A percentile compares a stretch with the other conserved stretches of the same genome.
phyloP scores from a whole-genome alignment of 75 land plant species.

The Sequoiadendron giganteum region DNA sequence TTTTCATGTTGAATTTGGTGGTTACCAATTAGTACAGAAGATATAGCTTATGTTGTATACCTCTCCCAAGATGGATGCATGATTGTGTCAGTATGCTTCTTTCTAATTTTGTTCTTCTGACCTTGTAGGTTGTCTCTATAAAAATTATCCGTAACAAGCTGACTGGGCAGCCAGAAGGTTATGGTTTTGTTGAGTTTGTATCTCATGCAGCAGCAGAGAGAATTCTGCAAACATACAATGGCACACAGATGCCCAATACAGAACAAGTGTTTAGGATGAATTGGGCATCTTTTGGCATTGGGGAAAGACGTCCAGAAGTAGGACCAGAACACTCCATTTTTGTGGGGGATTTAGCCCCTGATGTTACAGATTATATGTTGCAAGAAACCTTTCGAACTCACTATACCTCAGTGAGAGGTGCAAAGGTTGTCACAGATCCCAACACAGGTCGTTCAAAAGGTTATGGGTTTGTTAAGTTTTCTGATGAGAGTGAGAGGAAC shows the following conservation, averaged over 20 bases:
- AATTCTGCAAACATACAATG: slow-evolving; percentile 78
- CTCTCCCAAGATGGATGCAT: neutral
- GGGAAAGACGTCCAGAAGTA: slow-evolving; percentile 72
- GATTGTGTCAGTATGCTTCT: neutral
- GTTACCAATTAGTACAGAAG: neutral
- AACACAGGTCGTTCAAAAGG: slow-evolving; percentile 87
- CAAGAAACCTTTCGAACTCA: slow-evolving; percentile 86
- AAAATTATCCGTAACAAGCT: slow-evolving; percentile 90
- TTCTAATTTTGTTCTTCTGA: neutral
- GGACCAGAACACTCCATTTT: slow-evolving; percentile 88
- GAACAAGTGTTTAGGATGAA: slow-evolving; percentile 83
- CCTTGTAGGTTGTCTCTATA: slow-evolving; percentile 55
- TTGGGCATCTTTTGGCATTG: slow-evolving; percentile 95
- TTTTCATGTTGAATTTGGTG: neutral
- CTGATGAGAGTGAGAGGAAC: slow-evolving; percentile 76
- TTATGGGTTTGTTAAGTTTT: slow-evolving; percentile 94
- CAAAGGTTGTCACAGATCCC: slow-evolving; percentile 91
- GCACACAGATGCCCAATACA: slow-evolving; percentile 78
- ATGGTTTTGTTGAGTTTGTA: slow-evolving; percentile 90
- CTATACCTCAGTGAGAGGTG: slow-evolving; percentile 87
- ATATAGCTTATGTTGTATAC: neutral
- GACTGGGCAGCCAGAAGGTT: slow-evolving; percentile 86
- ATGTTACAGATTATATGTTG: slow-evolving; percentile 85
- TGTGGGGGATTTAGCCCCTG: slow-evolving; percentile 95
- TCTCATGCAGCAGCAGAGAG: slow-evolving; percentile 85